Evolutionary conservation across 192 early-diverging fungal genomes (phyloP).

Genomic region (Mortierella antarctica): DNA sequence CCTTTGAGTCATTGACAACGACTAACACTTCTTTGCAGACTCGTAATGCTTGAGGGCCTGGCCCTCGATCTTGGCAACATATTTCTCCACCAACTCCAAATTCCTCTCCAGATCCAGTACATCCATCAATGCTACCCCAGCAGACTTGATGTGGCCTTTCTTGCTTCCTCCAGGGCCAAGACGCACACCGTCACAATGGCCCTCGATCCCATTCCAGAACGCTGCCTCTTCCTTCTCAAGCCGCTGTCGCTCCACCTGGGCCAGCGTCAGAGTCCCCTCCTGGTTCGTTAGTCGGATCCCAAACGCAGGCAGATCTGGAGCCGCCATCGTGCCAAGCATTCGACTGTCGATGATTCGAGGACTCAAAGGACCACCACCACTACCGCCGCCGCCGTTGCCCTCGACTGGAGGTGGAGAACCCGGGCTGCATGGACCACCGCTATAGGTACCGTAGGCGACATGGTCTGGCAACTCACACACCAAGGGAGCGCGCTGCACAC

Average conservation of each 20-base stretch:
- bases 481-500: conserved; percentile 26
- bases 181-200: conserved; percentile 2
- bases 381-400: too few species aligned
- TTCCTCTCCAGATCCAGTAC: conserved; percentile 13
- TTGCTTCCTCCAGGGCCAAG: not conserved
- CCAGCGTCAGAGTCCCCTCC: conserved; percentile 5
- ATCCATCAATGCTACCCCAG: conserved; percentile 14
- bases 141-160: not conserved
- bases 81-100: conserved; percentile 14
- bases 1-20: too few species aligned
- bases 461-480: conserved; percentile 23
- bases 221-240: not conserved
- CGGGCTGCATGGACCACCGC: not conserved
- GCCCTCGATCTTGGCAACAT: not conserved
- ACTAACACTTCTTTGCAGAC: not conserved
- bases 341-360: not conserved
- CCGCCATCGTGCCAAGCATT: not conserved
- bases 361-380: not conserved
- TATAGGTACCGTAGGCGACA: not conserved
- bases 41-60: conserved; percentile 1
- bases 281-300: conserved; percentile 13
- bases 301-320: not conserved
- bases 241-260: not conserved
- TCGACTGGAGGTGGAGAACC: not conserved
- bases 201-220: conserved; percentile 23